These are phyloP conservation scores for Periconia macrospinosa DNA, from an alignment of 2,329 filamentous ascomycete species.

Conservation along the genomic window DNA sequence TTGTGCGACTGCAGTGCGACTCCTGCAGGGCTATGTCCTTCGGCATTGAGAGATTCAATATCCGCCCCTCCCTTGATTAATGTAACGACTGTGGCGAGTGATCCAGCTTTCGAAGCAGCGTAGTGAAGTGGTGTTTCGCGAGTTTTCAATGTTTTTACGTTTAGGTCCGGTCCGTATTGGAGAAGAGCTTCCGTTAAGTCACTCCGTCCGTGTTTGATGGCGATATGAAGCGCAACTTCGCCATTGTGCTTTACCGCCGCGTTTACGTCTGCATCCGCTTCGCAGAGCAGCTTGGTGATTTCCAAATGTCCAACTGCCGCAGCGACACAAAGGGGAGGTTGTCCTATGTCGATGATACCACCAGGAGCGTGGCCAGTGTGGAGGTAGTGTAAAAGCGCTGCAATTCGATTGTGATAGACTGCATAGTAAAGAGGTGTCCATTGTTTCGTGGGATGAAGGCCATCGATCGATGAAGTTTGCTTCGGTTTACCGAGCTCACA, in stretches of 20 bases:
- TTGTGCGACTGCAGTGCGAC: slow-evolving; percentile 29
- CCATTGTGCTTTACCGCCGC: slow-evolving; percentile 18
- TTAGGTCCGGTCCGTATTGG: slow-evolving; percentile 21
- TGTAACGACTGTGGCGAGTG: slow-evolving; percentile 21
- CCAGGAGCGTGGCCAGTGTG: slow-evolving; percentile 30
- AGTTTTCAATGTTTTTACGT: slow-evolving; percentile 20
- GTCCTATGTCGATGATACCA: slow-evolving; percentile 18
- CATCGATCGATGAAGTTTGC: slow-evolving; percentile 6
- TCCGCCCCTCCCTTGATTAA: slow-evolving; percentile 32
- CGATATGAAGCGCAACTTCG: slow-evolving; percentile 36
- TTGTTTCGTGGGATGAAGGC: slow-evolving; percentile 23
- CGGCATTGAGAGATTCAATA: slow-evolving; percentile 22
- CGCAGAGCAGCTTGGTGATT: slow-evolving; percentile 28
- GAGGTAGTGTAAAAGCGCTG: slow-evolving; percentile 35
- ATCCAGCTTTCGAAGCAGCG: slow-evolving; percentile 28
- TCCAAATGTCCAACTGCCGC: slow-evolving; percentile 27
- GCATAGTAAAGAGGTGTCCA: slow-evolving; percentile 38
- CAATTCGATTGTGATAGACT: slow-evolving; percentile 33
- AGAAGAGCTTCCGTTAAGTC: slow-evolving; percentile 32
- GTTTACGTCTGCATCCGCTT: slow-evolving; percentile 31
- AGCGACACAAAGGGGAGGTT: slow-evolving; percentile 33
- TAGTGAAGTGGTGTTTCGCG: slow-evolving; percentile 39
- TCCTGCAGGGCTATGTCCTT: slow-evolving; percentile 29
- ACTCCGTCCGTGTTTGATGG: slow-evolving; percentile 25
- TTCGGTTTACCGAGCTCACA: slow-evolving; percentile 31